Percentiles rank a stretch among this genome's conserved stretches.
These are phyloP conservation scores for Cucurbita ficifolia DNA, from an alignment of 306 rosid genomes.

Conservation along the genomic window DNA sequence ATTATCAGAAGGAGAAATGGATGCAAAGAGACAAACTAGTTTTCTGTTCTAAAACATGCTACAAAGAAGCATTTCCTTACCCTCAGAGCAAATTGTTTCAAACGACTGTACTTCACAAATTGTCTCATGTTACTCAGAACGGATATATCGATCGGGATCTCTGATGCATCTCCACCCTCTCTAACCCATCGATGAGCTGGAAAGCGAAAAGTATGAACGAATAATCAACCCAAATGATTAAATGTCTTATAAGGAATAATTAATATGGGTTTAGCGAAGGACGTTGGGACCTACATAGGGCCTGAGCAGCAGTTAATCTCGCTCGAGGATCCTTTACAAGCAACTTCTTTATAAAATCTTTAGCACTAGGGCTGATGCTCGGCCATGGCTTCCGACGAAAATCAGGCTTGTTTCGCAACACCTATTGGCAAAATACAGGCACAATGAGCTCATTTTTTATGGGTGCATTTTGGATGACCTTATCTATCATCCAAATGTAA, in stretches of 20 bases:
- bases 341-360: slow-evolving; percentile 91
- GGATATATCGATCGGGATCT: slow-evolving; percentile 91
- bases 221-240: slow-evolving; percentile 9
- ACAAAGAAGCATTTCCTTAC: slow-evolving; percentile 20
- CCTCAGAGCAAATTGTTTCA: slow-evolving; percentile 96
- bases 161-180: slow-evolving; percentile 90
- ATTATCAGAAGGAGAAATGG: background rate
- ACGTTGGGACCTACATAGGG: slow-evolving; percentile 55
- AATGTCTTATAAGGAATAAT: background rate
- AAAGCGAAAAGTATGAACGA: slow-evolving; percentile 16
- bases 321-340: slow-evolving; percentile 93
- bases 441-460: background rate
- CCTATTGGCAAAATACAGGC: slow-evolving; percentile 30
- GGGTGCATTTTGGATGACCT: background rate
- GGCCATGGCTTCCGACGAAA: slow-evolving; percentile 98
- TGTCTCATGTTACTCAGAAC: slow-evolving; percentile 85
- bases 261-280: background rate
- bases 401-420: slow-evolving; percentile 83
- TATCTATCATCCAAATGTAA: slow-evolving; percentile 1
- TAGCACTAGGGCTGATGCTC: slow-evolving; percentile 53
- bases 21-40: background rate
- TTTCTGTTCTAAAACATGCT: slow-evolving; percentile 7
- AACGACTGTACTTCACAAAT: slow-evolving; percentile 81
- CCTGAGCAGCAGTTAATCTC: slow-evolving; percentile 98
- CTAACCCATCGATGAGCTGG: slow-evolving; percentile 95